A percentile compares a stretch with the other conserved stretches of the same genome.
These are phyloP conservation scores for Phialophora tarda DNA, from an alignment of 2,329 filamentous ascomycete species.

Conservation along the genomic window DNA sequence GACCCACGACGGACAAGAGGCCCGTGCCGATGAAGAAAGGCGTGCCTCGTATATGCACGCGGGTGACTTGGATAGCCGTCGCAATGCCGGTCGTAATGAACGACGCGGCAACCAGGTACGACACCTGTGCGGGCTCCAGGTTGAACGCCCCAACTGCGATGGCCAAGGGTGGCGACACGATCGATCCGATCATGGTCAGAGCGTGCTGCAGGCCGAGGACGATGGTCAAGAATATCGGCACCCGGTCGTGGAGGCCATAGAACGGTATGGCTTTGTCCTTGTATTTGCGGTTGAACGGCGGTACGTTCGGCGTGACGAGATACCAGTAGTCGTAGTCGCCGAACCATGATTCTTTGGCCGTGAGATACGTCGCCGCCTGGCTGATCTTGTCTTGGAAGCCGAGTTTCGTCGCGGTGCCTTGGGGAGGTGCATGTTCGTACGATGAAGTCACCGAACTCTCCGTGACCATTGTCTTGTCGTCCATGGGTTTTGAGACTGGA, in stretches of 20 bases:
- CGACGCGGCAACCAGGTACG: constrained; percentile 79
- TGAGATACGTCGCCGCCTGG: constrained; percentile 39
- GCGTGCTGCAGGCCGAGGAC: constrained; percentile 80
- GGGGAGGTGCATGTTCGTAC: not conserved
- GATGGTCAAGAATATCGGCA: constrained; percentile 75
- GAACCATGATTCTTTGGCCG: constrained; percentile 52
- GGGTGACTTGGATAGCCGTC: constrained; percentile 76
- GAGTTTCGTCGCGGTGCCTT: constrained; percentile 19
- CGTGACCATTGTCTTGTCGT: constrained; percentile 21
- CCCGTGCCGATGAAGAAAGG: constrained; percentile 80
- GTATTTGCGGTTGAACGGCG: constrained; percentile 57
- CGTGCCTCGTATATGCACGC: constrained; percentile 74
- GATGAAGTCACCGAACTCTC: constrained; percentile 21
- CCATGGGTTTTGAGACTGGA: constrained; percentile 3
- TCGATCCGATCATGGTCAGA: constrained; percentile 74
- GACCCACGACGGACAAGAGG: constrained; percentile 77
- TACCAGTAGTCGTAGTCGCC: constrained; percentile 62
- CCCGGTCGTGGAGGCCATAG: constrained; percentile 79
- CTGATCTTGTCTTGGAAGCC: constrained; percentile 14
- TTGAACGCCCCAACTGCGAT: constrained; percentile 68
- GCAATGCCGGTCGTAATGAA: constrained; percentile 79
- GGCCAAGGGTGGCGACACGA: constrained; percentile 80
- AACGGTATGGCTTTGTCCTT: constrained; percentile 68
- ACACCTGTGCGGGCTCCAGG: constrained; percentile 63
- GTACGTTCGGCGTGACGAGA: constrained; percentile 60